Conservation (phyloP, 2,329 filamentous ascomycete genomes). For the Diaporthe citri region DNA sequence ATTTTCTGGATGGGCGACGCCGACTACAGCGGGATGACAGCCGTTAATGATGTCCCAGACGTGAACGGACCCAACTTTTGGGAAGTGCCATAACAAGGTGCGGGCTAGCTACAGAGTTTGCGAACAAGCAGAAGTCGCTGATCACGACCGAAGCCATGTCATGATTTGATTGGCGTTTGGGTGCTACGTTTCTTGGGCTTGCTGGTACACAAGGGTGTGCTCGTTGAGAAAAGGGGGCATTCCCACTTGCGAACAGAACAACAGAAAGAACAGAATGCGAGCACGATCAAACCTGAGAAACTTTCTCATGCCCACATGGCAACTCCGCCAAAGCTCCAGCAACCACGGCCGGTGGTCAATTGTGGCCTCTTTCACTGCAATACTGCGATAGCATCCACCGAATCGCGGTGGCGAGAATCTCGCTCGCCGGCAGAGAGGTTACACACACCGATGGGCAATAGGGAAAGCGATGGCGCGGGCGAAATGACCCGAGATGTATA, state of each 20-base stretch:
- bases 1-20: slow-evolving; percentile 62
- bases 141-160: neutral
- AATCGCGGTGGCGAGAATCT: neutral
- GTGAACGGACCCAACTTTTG: slow-evolving; percentile 37
- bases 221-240: neutral
- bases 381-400: neutral
- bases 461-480: neutral
- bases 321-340: slow-evolving; percentile 4
- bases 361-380: neutral
- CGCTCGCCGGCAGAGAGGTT: neutral
- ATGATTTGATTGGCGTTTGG: slow-evolving; percentile 22
- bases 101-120: neutral
- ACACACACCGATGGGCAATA: neutral
- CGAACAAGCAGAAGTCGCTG: neutral
- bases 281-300: neutral
- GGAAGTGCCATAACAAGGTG: slow-evolving; percentile 23
- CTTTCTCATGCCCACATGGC: neutral
- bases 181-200: neutral
- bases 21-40: slow-evolving; percentile 28
- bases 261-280: neutral
- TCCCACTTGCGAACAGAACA: neutral
- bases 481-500: slow-evolving; percentile 17
- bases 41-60: slow-evolving; percentile 29
- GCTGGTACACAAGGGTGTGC: neutral
- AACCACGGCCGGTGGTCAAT: neutral